phyloP scores from a whole-genome alignment of 768 basidiomycete species.

The Rhizopogon vinicolor region DNA sequence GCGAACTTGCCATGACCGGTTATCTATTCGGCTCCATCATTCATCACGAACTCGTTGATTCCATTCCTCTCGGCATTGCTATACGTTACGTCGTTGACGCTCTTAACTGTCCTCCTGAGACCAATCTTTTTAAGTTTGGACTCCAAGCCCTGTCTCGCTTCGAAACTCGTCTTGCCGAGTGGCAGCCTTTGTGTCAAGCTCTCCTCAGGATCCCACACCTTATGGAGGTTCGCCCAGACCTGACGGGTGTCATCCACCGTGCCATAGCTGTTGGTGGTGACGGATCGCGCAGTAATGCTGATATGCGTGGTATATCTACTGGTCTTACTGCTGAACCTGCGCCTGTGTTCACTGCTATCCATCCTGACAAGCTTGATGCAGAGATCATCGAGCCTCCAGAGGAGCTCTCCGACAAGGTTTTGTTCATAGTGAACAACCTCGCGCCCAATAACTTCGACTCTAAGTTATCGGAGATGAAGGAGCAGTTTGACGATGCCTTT shows the following conservation, averaged over 20 bases:
- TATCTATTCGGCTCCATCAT: slow-evolving; percentile 96
- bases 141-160: slow-evolving; percentile 87
- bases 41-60: slow-evolving; percentile 88
- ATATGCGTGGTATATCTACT: slow-evolving; percentile 33
- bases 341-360: slow-evolving; percentile 74
- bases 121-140: slow-evolving; percentile 94
- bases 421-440: slow-evolving; percentile 98
- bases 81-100: slow-evolving; percentile 96
- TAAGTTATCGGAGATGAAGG: slow-evolving; percentile 84
- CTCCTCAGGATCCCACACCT: slow-evolving; percentile 85
- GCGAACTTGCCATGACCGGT: slow-evolving; percentile 94
- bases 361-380: slow-evolving; percentile 60
- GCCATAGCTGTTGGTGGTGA: slow-evolving; percentile 56
- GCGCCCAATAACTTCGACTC: slow-evolving; percentile 89
- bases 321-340: slow-evolving; percentile 36
- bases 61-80: slow-evolving; percentile 92
- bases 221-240: slow-evolving; percentile 78
- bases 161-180: slow-evolving; percentile 82
- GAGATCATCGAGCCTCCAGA: slow-evolving; percentile 72
- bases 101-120: slow-evolving; percentile 83
- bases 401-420: slow-evolving; percentile 85
- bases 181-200: slow-evolving; percentile 89
- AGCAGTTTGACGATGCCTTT: slow-evolving; percentile 77
- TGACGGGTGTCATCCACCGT: slow-evolving; percentile 66
- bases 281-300: slow-evolving; percentile 31